phyloP scores from a whole-genome alignment of 192 early-diverging fungal species.

The Mortierella claussenii region DNA sequence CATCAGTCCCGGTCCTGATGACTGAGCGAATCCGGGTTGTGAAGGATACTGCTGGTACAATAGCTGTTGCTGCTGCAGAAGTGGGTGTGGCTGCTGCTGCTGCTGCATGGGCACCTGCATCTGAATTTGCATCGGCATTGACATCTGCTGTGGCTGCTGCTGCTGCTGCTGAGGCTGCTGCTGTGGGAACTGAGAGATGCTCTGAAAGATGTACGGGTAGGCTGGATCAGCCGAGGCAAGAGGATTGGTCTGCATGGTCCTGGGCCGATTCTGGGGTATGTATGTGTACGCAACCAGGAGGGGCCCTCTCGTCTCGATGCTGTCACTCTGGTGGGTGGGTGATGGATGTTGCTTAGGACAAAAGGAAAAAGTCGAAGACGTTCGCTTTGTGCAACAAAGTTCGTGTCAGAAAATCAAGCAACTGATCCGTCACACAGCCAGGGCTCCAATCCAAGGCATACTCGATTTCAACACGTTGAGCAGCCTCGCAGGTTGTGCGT shows the following conservation, averaged over 20 bases:
- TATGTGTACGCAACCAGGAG: too few relatives aligned
- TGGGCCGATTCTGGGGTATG: not conserved
- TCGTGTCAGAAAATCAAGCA: too few relatives aligned
- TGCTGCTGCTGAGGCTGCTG: constrained; percentile 11
- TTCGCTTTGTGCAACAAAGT: too few relatives aligned
- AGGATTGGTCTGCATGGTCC: constrained; percentile 19
- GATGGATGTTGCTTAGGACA: too few relatives aligned
- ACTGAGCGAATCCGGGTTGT: constrained; percentile 1
- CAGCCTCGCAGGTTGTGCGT: too few relatives aligned
- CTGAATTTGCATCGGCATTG: constrained; percentile 15
- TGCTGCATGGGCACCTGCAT: not conserved
- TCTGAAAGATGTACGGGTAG: constrained; percentile 21
- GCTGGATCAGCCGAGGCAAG: constrained; percentile 23
- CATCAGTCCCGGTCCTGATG: not conserved
- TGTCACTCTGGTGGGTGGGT: too few relatives aligned
- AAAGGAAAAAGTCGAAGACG: too few relatives aligned
- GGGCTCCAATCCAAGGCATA: too few relatives aligned
- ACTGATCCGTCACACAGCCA: too few relatives aligned
- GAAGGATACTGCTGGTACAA: not conserved
- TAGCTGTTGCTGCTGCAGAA: constrained; percentile 2
- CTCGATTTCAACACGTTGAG: too few relatives aligned
- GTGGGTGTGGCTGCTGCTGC: constrained; percentile 11
- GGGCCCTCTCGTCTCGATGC: too few relatives aligned
- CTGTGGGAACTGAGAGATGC: not conserved
- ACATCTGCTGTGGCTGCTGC: constrained; percentile 7